phyloP scores from a whole-genome alignment of 2,329 filamentous ascomycete species.

The Lojkania enalia region DNA sequence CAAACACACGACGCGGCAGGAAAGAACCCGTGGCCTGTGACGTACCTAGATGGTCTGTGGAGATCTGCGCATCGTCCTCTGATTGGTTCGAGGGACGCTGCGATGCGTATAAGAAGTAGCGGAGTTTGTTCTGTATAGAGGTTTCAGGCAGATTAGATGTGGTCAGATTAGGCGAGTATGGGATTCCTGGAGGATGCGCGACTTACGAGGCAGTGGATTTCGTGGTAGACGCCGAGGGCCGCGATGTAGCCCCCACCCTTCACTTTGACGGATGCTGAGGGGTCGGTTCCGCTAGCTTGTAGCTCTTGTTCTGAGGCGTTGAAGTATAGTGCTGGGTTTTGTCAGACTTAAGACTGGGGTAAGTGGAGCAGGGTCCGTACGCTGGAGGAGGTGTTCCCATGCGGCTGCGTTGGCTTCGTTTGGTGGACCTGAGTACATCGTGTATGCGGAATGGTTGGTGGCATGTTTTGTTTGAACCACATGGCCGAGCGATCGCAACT shows the following conservation, averaged over 20 bases:
- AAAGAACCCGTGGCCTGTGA: background rate
- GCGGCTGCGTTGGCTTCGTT: constrained; percentile 5
- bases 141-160: constrained; percentile 3
- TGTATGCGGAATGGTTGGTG: constrained; percentile 6
- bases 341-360: background rate
- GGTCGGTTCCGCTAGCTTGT: background rate
- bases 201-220: constrained; percentile 11
- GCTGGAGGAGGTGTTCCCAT: constrained; percentile 8
- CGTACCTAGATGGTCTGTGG: constrained; percentile 9
- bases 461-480: constrained; percentile 3
- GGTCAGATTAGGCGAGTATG: background rate
- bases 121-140: constrained; percentile 7
- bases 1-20: background rate
- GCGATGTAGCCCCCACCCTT: constrained; percentile 11
- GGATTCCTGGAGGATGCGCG: background rate
- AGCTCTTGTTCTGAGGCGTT: constrained; percentile 8
- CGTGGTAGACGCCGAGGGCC: constrained; percentile 7
- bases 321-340: constrained; percentile 8
- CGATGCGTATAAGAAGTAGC: constrained; percentile 7
- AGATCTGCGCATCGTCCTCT: background rate
- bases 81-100: background rate
- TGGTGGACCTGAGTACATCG: constrained; percentile 6
- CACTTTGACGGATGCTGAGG: constrained; percentile 3
- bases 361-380: background rate
- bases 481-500: constrained; percentile 4